Conservation (phyloP, 176 grass and related monocot species). For the Triticum urartu region DNA sequence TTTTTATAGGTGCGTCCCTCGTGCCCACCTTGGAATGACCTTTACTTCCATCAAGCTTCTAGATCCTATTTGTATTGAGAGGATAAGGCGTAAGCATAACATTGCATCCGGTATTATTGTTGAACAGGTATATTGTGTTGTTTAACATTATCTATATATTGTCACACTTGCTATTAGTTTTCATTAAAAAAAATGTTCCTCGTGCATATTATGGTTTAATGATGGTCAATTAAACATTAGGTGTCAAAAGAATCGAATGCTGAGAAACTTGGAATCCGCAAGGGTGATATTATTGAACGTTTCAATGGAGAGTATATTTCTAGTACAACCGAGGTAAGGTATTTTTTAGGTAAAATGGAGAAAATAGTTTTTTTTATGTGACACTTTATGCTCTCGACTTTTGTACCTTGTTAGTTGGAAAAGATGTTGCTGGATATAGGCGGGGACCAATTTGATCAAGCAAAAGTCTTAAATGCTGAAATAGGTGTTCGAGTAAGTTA, state of each 20-base stretch:
- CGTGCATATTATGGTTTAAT: not conserved
- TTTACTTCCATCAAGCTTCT: conserved; percentile 5
- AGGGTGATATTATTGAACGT: not conserved
- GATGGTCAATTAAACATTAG: not conserved
- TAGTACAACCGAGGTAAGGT: not conserved
- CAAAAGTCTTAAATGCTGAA: not conserved
- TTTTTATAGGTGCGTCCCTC: conserved; percentile 5
- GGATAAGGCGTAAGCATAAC: not conserved
- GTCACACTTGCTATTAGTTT: not conserved
- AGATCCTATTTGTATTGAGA: conserved; percentile 6
- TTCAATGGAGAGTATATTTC: not conserved
- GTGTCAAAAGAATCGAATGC: not conserved
- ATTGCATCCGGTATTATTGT: not conserved
- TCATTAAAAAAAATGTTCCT: not conserved
- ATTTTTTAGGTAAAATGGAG: not conserved
- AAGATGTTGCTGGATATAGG: not conserved
- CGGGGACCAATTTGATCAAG: not conserved
- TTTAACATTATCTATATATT: not conserved
- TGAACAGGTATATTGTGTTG: not conserved
- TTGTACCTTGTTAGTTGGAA: not conserved
- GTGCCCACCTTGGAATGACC: conserved; percentile 23
- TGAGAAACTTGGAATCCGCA: conserved; percentile 15
- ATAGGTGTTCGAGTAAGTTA: not conserved
- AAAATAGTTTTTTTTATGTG: too few species aligned
- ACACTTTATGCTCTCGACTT: too few species aligned